Conservation (phyloP, 2,329 filamentous ascomycete genomes). For the Blastomyces silverae region DNA sequence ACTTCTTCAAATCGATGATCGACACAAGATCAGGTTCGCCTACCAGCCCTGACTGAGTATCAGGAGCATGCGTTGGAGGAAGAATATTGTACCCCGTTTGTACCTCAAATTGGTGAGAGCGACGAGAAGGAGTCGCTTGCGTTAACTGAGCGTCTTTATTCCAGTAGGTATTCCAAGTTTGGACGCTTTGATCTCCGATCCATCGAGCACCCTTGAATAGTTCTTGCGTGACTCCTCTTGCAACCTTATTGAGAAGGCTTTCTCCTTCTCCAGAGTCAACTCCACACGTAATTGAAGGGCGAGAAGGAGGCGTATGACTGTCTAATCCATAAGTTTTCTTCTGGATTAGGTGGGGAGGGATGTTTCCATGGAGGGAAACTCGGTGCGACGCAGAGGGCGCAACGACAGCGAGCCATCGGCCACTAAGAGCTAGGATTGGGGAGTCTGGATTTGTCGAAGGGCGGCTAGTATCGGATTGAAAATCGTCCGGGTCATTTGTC, state of each 20-base stretch:
- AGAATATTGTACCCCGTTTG: slow-evolving; percentile 34
- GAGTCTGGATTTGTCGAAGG: slow-evolving; percentile 28
- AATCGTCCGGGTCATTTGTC: slow-evolving; percentile 38
- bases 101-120: slow-evolving; percentile 23
- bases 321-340: slow-evolving; percentile 39
- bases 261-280: slow-evolving; percentile 44
- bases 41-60: slow-evolving; percentile 31
- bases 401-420: slow-evolving; percentile 44
- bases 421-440: slow-evolving; percentile 40
- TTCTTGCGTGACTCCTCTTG: slow-evolving; percentile 46
- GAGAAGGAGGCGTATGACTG: slow-evolving; percentile 37
- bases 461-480: slow-evolving; percentile 35
- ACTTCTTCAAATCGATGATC: slow-evolving; percentile 41
- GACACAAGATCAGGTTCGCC: slow-evolving; percentile 43
- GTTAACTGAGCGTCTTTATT: slow-evolving; percentile 36
- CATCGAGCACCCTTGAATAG: slow-evolving; percentile 44
- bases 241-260: slow-evolving; percentile 44
- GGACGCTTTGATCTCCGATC: slow-evolving; percentile 46
- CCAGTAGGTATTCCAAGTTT: slow-evolving; percentile 48
- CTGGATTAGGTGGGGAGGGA: slow-evolving; percentile 33
- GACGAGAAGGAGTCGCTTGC: slow-evolving; percentile 27
- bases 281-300: slow-evolving; percentile 40
- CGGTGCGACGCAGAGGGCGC: slow-evolving; percentile 35
- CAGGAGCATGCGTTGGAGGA: slow-evolving; percentile 43
- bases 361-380: slow-evolving; percentile 37